A percentile compares a stretch with the other conserved stretches of the same genome.
Evolutionary conservation across 306 rosid genomes (phyloP).

Genomic region (Rosa persica): DNA sequence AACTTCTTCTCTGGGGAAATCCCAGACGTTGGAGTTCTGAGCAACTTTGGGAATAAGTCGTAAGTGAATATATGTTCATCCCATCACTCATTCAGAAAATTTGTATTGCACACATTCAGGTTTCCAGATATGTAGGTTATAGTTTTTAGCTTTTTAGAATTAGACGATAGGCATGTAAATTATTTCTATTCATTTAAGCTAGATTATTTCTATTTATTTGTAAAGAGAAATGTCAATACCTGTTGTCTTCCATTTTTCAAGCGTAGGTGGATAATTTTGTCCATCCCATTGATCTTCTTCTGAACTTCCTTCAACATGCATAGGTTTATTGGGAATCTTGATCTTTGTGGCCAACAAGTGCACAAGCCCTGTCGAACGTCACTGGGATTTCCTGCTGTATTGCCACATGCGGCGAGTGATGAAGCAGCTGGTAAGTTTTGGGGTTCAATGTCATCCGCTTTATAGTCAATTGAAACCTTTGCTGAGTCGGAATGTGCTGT

Average conservation of each 20-base stretch:
- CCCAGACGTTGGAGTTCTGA: constrained; percentile 85
- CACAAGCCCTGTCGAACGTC: constrained; percentile 84
- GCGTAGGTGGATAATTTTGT: not conserved
- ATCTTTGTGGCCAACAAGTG: constrained; percentile 93
- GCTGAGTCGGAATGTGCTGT: not conserved
- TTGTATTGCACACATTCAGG: not conserved
- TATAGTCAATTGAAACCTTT: not conserved
- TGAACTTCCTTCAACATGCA: constrained; percentile 17
- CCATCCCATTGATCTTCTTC: not conserved
- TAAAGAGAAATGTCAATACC: not conserved
- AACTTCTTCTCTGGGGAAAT: constrained; percentile 93
- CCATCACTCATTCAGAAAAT: not conserved
- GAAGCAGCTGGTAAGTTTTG: constrained; percentile 75
- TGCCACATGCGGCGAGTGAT: constrained; percentile 87
- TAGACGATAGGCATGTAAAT: not conserved
- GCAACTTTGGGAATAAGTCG: constrained; percentile 80
- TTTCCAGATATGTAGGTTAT: not conserved
- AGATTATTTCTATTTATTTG: no score
- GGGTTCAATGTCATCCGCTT: not conserved
- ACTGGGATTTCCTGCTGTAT: constrained; percentile 88
- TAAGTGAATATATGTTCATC: constrained; percentile 37
- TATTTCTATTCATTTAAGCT: no score
- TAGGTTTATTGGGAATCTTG: constrained; percentile 82
- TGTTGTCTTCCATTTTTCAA: not conserved
- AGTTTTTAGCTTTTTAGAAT: not conserved